A percentile compares a stretch with the other conserved stretches of the same genome.
Conservation (phyloP, 352 stramenopile species). For the Phytophthora colocasiae region DNA sequence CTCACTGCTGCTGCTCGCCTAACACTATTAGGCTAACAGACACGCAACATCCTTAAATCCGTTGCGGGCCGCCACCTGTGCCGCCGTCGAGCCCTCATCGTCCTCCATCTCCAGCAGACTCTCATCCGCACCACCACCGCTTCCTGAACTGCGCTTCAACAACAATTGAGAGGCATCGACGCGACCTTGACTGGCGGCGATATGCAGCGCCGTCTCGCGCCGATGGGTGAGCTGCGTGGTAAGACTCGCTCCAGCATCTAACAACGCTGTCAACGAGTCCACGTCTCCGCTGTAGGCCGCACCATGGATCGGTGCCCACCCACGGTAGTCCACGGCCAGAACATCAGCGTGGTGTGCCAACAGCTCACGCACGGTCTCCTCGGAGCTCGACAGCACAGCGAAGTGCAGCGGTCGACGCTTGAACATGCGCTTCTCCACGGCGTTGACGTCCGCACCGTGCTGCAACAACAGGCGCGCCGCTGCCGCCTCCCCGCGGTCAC, state of each 20-base stretch:
- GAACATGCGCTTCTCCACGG: slow-evolving; percentile 72
- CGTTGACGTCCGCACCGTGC: slow-evolving; percentile 50
- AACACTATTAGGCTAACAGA: slow-evolving; percentile 15
- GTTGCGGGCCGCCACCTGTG: slow-evolving; percentile 32
- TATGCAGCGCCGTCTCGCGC: slow-evolving; percentile 45
- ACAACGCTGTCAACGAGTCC: slow-evolving; percentile 22
- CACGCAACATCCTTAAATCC: slow-evolving; percentile 35
- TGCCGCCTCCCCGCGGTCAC: slow-evolving; percentile 54
- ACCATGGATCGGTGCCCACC: slow-evolving; percentile 61
- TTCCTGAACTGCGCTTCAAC: slow-evolving; percentile 15
- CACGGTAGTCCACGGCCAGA: slow-evolving; percentile 58
- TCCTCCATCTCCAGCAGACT: slow-evolving; percentile 26
- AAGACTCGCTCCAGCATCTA: slow-evolving; percentile 31
- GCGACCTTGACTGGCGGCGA: slow-evolving; percentile 41
- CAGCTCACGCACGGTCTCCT: slow-evolving; percentile 46
- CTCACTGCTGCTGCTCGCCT: background rate
- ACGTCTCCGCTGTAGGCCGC: slow-evolving; percentile 55
- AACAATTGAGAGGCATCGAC: slow-evolving; percentile 32
- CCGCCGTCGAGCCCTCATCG: slow-evolving; percentile 32
- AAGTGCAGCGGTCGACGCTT: slow-evolving; percentile 75
- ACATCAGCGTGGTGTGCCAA: slow-evolving; percentile 49
- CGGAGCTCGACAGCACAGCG: slow-evolving; percentile 51
- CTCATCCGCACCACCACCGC: background rate
- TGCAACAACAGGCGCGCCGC: slow-evolving; percentile 45
- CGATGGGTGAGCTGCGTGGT: slow-evolving; percentile 30